Base-by-base conservation (phyloP, 2,329 filamentous ascomycete species). In the Aurifilum marmelostoma region DNA sequence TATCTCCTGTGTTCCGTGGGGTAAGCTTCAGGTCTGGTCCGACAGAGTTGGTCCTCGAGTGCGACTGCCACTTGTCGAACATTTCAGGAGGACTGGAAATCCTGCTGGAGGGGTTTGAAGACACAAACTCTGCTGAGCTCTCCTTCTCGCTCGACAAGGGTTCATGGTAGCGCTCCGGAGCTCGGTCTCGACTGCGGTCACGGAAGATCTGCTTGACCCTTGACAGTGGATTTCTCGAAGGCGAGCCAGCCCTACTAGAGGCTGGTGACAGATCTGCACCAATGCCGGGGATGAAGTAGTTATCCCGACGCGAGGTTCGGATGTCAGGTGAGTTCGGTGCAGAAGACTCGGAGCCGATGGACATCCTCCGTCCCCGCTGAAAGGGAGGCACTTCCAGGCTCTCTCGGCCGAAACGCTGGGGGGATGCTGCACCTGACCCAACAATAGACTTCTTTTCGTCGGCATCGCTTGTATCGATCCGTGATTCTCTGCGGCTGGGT, bases 261-360 rank as follows among this genome's bases (percentile, higher is more conserved):
- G 84, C 81, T 1, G 89, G 86, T 3, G 91, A 92, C 11, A 91
- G 77, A 68, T 91, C 89, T 72, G 87, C 84, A 29, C 86, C 85
- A 70, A 90, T 86, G 16, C 84, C 85, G 4, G 88, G 87, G 65
- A 90, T 84, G 41, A 86, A 82, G 1, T 80, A 79, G 73, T 81
- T 73, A 74, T 87, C 78, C 70, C 83, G 76, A 77, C 83, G 72
- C 11, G 70, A 73, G 5, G 81, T 76, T 47, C 80, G 83, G n/a
- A 84, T 75, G 32, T 84, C 84, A 5, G 88, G 87, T 0, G 87
- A 89, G 39, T 84, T 78, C 12, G 84, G 83, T 18, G 79, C 76
- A 21, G 84, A 84, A 0, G 79, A 81, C 67, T 81, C 84, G 71
- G 80, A 78, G 39, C 83, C 84, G 47, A 81, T 76, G 1, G 83